Evolutionary conservation across 495 filamentous ascomycete genomes (phyloP).

Genomic region (Trichoderma virens): DNA sequence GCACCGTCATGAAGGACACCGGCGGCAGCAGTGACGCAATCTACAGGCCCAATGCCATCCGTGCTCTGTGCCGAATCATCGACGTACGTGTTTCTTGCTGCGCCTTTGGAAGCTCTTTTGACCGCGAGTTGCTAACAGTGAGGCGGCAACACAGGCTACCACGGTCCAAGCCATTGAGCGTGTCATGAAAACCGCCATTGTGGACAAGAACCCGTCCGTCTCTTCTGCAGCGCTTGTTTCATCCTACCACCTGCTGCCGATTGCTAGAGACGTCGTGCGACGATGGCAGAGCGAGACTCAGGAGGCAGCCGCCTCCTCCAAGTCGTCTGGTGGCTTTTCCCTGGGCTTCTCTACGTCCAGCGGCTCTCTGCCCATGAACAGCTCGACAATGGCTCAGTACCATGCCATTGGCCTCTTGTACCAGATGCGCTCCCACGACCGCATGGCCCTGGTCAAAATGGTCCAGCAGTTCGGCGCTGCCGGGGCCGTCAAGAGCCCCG

Average conservation of each 20-base stretch:
- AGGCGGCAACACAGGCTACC: constrained; percentile 53
- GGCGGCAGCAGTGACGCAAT: constrained; percentile 91
- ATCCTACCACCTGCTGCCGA: constrained; percentile 94
- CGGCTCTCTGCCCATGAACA: constrained; percentile 62
- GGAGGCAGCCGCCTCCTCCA: constrained; percentile 76
- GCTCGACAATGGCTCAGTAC: constrained; percentile 93
- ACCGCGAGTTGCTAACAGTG: constrained; percentile 20
- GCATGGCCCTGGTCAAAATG: constrained; percentile 99
- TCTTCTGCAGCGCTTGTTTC: constrained; percentile 95
- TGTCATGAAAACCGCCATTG: constrained; percentile 97
- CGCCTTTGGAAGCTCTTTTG: constrained; percentile 33
- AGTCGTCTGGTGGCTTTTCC: constrained; percentile 76
- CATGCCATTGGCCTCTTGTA: constrained; percentile 96
- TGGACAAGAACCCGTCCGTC: constrained; percentile 97
- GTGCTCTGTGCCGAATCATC: constrained; percentile 92
- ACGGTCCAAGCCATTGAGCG: constrained; percentile 97
- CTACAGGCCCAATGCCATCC: constrained; percentile 94
- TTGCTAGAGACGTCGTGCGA: constrained; percentile 88
- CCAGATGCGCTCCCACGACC: constrained; percentile 94
- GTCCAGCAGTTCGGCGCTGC: constrained; percentile 93
- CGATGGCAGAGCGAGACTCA: constrained; percentile 99
- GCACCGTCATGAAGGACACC: constrained; percentile 99
- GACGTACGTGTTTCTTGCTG: constrained; percentile 43
- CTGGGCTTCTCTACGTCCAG: constrained; percentile 78
- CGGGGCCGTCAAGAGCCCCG: constrained; percentile 88